phyloP scores from a whole-genome alignment of 495 filamentous ascomycete genomes.

The Delitschia confertaspora region DNA sequence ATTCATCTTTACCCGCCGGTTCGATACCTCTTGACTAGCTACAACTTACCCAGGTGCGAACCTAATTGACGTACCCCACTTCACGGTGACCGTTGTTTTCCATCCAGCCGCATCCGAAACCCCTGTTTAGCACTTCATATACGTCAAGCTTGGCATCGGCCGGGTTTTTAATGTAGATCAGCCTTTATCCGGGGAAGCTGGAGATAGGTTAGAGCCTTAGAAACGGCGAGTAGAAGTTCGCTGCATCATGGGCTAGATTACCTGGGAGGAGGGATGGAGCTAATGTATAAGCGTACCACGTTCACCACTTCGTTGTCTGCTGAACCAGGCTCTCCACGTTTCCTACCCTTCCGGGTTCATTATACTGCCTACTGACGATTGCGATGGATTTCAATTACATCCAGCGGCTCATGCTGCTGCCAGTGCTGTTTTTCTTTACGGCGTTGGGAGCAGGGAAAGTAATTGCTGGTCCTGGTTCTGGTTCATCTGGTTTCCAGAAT shows the following conservation, averaged over 20 bases:
- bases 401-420: background rate
- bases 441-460: no score
- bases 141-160: no score
- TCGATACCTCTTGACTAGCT: background rate
- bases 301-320: no score
- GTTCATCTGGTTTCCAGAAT: constrained; percentile 31
- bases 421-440: background rate
- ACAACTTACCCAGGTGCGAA: background rate
- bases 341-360: no score
- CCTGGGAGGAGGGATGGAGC: background rate
- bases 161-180: no score
- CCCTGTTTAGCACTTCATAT: no score
- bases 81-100: background rate
- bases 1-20: constrained; percentile 20
- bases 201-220: no score
- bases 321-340: no score
- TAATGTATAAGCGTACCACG: constrained; percentile 1
- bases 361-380: no score
- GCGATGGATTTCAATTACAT: background rate
- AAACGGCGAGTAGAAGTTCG: no score
- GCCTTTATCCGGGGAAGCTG: no score
- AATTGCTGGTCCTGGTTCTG: constrained; percentile 4
- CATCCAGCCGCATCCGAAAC: background rate
- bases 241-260: no score
- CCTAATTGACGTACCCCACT: constrained; percentile 17